Percentiles rank a stretch among this genome's conserved stretches.
phyloP scores from a whole-genome alignment of 768 basidiomycete genomes.

The Mycena belliarum region DNA sequence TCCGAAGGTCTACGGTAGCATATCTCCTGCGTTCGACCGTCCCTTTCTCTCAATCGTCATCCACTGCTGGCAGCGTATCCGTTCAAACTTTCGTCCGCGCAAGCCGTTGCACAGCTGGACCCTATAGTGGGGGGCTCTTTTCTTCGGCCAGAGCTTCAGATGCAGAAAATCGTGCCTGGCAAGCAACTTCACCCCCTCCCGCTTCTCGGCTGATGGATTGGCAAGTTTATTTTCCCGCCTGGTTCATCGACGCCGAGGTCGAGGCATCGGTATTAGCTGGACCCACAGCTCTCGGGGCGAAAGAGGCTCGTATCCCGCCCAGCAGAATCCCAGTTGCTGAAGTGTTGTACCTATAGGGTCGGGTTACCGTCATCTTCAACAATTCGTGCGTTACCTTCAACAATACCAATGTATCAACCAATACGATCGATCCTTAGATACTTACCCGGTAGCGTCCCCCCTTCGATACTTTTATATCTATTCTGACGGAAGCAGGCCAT shows the following conservation, averaged over 20 bases:
- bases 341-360: no score
- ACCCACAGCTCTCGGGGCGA: slow-evolving; percentile 26
- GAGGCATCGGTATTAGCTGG: slow-evolving; percentile 37
- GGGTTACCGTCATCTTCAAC: slow-evolving; percentile 35
- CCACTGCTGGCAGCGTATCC: slow-evolving; percentile 16
- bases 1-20: slow-evolving; percentile 16
- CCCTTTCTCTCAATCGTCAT: neutral
- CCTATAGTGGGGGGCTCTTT: neutral
- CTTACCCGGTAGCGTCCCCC: slow-evolving; percentile 39
- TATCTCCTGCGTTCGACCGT: neutral
- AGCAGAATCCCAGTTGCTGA: neutral
- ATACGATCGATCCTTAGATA: slow-evolving; percentile 36
- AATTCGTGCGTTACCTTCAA: slow-evolving; percentile 46
- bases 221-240: slow-evolving; percentile 65
- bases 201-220: slow-evolving; percentile 35
- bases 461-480: neutral
- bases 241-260: slow-evolving; percentile 60
- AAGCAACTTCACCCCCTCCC: slow-evolving; percentile 33
- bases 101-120: neutral
- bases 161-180: slow-evolving; percentile 22
- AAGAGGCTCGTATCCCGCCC: slow-evolving; percentile 23
- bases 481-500: slow-evolving; percentile 36
- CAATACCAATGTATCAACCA: neutral
- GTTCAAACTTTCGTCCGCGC: slow-evolving; percentile 5
- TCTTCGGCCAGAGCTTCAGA: neutral